A percentile compares a stretch with the other conserved stretches of the same genome.
Evolutionary conservation across 176 grass and related monocot species (phyloP).

Genomic region (Aegilops speltoides): DNA sequence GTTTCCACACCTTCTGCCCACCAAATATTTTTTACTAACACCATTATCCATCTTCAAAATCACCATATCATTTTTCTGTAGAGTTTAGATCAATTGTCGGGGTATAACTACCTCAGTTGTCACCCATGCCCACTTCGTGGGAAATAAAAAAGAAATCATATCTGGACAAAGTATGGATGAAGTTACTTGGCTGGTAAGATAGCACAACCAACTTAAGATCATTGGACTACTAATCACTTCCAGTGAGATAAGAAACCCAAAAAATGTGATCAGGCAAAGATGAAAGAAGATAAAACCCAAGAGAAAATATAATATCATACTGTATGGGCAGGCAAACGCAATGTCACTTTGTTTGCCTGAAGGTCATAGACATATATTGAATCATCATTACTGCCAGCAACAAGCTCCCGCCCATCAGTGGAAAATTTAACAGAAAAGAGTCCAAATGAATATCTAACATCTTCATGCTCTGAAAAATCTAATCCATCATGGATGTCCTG

Average conservation of each 20-base stretch:
- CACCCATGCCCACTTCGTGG: not conserved
- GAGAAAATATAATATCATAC: constrained; percentile 47
- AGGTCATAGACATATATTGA: constrained; percentile 90
- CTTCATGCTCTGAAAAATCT: constrained; percentile 75
- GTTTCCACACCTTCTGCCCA: not conserved
- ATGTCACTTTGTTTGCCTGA: constrained; percentile 58
- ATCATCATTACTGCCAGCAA: constrained; percentile 71
- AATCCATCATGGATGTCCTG: constrained; percentile 81
- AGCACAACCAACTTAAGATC: constrained; percentile 1
- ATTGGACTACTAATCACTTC: not conserved
- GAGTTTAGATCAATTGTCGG: not conserved
- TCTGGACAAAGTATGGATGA: not conserved
- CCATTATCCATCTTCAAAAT: not conserved
- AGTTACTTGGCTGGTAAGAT: not conserved
- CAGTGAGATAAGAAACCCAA: not conserved
- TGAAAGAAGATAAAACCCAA: constrained; percentile 7
- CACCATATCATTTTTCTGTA: not conserved
- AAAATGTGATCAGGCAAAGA: not conserved
- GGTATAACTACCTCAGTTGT: not conserved
- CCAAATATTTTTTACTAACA: not conserved
- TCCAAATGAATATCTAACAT: constrained; percentile 66
- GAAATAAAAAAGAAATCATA: not conserved
- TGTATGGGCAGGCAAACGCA: constrained; percentile 69
- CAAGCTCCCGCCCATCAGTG: constrained; percentile 74
- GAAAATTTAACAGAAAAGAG: constrained; percentile 93